Conservation (phyloP, 2,329 filamentous ascomycete genomes). For the Sordariomycetes sp. region DNA sequence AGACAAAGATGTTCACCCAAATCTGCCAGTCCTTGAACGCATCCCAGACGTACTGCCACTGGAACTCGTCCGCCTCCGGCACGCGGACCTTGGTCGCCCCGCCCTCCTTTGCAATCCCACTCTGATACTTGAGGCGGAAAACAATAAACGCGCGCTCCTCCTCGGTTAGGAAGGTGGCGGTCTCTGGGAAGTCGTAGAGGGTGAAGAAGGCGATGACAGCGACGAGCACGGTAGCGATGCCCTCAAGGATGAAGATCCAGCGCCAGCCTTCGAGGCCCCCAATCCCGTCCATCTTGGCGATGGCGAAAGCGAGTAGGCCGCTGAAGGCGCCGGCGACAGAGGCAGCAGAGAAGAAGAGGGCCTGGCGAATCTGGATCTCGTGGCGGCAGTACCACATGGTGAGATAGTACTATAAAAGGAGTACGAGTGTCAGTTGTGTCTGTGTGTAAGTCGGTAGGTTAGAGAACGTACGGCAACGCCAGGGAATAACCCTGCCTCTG, state of each 20-base stretch:
- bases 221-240: slow-evolving; percentile 34
- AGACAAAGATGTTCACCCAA: slow-evolving; percentile 29
- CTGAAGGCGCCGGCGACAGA: slow-evolving; percentile 53
- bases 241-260: slow-evolving; percentile 27
- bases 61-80: slow-evolving; percentile 44
- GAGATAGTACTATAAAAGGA: slow-evolving; percentile 18
- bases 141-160: slow-evolving; percentile 31
- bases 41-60: slow-evolving; percentile 40
- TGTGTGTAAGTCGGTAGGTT: background rate
- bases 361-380: slow-evolving; percentile 51
- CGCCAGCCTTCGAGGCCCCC: slow-evolving; percentile 53
- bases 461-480: slow-evolving; percentile 33
- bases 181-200: slow-evolving; percentile 49
- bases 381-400: slow-evolving; percentile 49
- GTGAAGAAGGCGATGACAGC: slow-evolving; percentile 34
- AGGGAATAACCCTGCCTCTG: slow-evolving; percentile 50
- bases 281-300: slow-evolving; percentile 45
- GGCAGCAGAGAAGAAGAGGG: slow-evolving; percentile 45
- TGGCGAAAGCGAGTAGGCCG: slow-evolving; percentile 47
- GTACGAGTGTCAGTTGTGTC: background rate
- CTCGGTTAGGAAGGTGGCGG: slow-evolving; percentile 34
- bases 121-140: slow-evolving; percentile 42
- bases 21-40: slow-evolving; percentile 51
- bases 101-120: slow-evolving; percentile 36
- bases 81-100: slow-evolving; percentile 39